Percentiles rank a stretch among this genome's conserved stretches.
These are phyloP conservation scores for Cucurbita maxima DNA, from an alignment of 306 rosid genomes.

Conservation along the genomic window DNA sequence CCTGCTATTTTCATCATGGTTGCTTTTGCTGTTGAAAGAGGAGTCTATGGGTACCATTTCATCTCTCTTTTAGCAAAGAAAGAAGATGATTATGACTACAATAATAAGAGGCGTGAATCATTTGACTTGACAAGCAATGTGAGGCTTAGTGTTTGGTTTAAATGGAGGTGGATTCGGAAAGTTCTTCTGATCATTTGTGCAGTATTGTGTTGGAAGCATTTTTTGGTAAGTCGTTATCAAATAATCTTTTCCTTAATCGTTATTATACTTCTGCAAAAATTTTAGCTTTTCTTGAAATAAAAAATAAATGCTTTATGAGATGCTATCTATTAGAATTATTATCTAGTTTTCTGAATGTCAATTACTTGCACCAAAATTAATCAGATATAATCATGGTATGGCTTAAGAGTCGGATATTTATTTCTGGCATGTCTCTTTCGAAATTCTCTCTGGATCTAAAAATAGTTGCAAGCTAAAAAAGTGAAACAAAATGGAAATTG, in stretches of 20 bases:
- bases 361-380: neutral
- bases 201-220: slow-evolving; percentile 67
- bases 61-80: slow-evolving; percentile 51
- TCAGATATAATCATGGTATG: neutral
- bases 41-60: slow-evolving; percentile 29
- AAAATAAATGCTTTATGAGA: no score
- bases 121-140: slow-evolving; percentile 13
- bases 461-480: neutral
- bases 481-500: neutral
- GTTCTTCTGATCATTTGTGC: slow-evolving; percentile 42
- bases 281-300: neutral
- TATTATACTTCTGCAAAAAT: no score
- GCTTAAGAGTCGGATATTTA: neutral
- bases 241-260: neutral
- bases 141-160: slow-evolving; percentile 14
- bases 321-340: neutral
- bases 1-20: slow-evolving; percentile 46
- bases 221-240: slow-evolving; percentile 41
- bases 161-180: slow-evolving; percentile 45
- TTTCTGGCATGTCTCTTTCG: neutral
- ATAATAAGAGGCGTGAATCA: slow-evolving; percentile 11
- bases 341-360: neutral
- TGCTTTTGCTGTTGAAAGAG: slow-evolving; percentile 55
- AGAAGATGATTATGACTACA: slow-evolving; percentile 45
- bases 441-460: neutral